Percentiles rank a stretch among this genome's conserved stretches.
phyloP scores from a whole-genome alignment of 2,329 filamentous ascomycete species.

The Apiospora arundinis region DNA sequence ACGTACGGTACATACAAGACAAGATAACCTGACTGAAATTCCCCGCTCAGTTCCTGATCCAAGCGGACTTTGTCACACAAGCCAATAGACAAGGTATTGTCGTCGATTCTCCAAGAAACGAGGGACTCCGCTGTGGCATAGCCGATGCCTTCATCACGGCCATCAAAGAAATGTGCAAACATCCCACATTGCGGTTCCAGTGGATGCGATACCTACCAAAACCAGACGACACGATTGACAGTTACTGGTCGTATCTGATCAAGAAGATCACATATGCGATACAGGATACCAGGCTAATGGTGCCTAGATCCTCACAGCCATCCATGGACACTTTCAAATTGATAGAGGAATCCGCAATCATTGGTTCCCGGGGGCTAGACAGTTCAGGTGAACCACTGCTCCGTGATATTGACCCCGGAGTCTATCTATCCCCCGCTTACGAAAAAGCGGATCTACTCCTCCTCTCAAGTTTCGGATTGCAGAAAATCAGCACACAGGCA shows the following conservation, averaged over 20 bases:
- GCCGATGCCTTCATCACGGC: slow-evolving; percentile 47
- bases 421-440: not conserved
- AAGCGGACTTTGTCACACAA: slow-evolving; percentile 55
- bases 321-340: not conserved
- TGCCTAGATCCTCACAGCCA: not conserved
- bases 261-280: not conserved
- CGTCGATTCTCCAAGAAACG: slow-evolving; percentile 47
- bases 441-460: not conserved
- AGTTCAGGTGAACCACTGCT: not conserved
- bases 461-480: not conserved
- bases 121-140: slow-evolving; percentile 42
- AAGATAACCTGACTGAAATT: not conserved
- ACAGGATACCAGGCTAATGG: not conserved
- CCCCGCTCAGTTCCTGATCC: slow-evolving; percentile 50
- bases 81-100: slow-evolving; percentile 52
- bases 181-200: slow-evolving; percentile 44
- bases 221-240: not conserved
- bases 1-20: not conserved
- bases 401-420: not conserved
- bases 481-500: not conserved
- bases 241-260: not conserved
- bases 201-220: slow-evolving; percentile 49
- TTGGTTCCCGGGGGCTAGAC: not conserved
- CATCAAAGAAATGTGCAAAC: slow-evolving; percentile 46
- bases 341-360: not conserved